phyloP scores from a whole-genome alignment of 2,329 filamentous ascomycete species.

The Coleophoma cylindrospora region DNA sequence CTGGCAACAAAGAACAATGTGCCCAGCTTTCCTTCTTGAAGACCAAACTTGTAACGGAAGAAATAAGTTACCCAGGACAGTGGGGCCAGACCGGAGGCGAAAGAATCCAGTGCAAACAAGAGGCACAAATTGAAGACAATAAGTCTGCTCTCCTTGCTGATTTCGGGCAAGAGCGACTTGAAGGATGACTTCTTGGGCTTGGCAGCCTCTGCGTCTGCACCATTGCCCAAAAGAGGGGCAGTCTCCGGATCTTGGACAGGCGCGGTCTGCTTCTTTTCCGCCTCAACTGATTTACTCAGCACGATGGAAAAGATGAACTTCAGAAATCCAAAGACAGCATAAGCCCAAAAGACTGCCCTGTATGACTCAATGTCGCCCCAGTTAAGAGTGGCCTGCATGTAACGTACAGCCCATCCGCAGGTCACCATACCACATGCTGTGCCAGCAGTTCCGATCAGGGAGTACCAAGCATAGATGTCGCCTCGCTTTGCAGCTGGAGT shows the following conservation, averaged over 20 bases:
- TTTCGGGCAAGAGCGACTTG: slow-evolving; percentile 43
- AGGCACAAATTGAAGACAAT: slow-evolving; percentile 59
- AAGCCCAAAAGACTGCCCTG: slow-evolving; percentile 50
- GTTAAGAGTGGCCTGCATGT: slow-evolving; percentile 34
- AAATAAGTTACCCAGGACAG: slow-evolving; percentile 55
- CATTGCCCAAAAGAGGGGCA: slow-evolving; percentile 20
- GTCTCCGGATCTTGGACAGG: slow-evolving; percentile 23
- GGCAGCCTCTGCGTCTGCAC: slow-evolving; percentile 7
- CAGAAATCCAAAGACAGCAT: slow-evolving; percentile 49
- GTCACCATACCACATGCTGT: slow-evolving; percentile 53
- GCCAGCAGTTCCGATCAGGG: slow-evolving; percentile 51
- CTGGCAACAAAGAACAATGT: slow-evolving; percentile 50
- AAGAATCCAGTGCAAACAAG: slow-evolving; percentile 63
- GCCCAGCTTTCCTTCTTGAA: slow-evolving; percentile 45
- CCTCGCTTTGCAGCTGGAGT: slow-evolving; percentile 38
- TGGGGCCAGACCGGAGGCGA: slow-evolving; percentile 66
- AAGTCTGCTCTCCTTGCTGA: slow-evolving; percentile 48
- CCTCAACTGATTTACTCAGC: slow-evolving; percentile 36
- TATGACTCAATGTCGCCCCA: slow-evolving; percentile 46
- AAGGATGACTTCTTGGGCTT: slow-evolving; percentile 15
- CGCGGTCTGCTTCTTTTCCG: slow-evolving; percentile 26
- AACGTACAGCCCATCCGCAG: slow-evolving; percentile 54
- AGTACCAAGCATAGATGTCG: slow-evolving; percentile 61
- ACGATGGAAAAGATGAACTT: slow-evolving; percentile 49
- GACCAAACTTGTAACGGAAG: slow-evolving; percentile 42